phyloP scores from a whole-genome alignment of 495 filamentous ascomycete species.

The Neurospora sp. region DNA sequence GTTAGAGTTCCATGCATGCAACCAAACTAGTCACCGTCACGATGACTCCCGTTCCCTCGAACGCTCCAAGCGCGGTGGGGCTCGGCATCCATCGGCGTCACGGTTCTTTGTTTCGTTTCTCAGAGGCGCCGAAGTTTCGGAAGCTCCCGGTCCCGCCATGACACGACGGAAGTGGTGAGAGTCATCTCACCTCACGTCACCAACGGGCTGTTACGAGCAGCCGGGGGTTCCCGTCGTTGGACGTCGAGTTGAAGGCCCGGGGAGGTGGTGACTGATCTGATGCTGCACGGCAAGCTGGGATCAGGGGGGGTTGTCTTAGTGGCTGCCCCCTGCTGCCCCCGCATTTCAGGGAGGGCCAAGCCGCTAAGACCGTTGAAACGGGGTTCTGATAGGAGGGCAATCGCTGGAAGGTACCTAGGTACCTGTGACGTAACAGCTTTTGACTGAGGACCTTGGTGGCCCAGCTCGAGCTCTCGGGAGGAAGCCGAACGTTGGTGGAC shows the following conservation, averaged over 20 bases:
- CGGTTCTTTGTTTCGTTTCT: not conserved
- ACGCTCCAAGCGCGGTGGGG: not conserved
- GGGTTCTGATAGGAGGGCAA: not conserved
- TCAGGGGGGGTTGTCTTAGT: not conserved
- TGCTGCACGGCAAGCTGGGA: not conserved
- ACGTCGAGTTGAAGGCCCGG: not conserved
- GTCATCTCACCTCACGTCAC: not conserved
- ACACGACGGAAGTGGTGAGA: not conserved
- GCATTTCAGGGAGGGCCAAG: not conserved
- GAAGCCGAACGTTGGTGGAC: not conserved
- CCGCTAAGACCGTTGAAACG: not conserved
- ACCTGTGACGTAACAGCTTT: not conserved
- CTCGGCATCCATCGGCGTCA: not conserved
- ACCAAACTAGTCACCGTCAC: not conserved
- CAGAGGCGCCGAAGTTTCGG: not conserved
- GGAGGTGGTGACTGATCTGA: not conserved
- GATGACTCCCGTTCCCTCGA: not conserved
- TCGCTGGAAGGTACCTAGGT: not conserved
- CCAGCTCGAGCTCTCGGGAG: not conserved
- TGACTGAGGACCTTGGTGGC: not conserved
- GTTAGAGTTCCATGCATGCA: not conserved
- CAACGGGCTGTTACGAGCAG: not conserved
- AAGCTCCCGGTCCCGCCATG: not conserved
- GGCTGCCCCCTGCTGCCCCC: not conserved
- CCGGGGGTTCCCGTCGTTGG: not conserved